A percentile compares a stretch with the other conserved stretches of the same genome.
Evolutionary conservation across 768 basidiomycete genomes (phyloP).

Genomic region (Phaffia tasmanica): DNA sequence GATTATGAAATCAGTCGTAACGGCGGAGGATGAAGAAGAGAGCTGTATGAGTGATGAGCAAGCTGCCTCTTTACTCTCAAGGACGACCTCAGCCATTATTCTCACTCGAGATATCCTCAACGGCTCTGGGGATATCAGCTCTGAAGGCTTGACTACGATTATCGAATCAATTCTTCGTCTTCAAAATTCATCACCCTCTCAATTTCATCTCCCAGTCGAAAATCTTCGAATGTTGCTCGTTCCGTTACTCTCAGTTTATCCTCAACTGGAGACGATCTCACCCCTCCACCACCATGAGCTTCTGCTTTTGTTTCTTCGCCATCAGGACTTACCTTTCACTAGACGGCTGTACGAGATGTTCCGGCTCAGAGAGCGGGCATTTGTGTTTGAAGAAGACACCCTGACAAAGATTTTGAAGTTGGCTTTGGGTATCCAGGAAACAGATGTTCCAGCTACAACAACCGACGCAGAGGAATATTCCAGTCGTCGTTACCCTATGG

Average conservation of each 20-base stretch:
- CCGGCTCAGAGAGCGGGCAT: slow-evolving; percentile 9
- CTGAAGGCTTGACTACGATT: neutral
- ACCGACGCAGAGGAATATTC: neutral
- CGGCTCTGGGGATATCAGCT: neutral
- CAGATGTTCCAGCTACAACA: neutral
- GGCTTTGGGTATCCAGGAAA: neutral
- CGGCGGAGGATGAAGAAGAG: neutral
- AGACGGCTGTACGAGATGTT: slow-evolving; percentile 12
- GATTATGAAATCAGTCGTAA: too few relatives aligned
- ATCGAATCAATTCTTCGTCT: neutral
- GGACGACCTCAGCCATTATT: slow-evolving; percentile 12
- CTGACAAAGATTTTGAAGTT: neutral
- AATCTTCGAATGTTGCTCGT: slow-evolving; percentile 7
- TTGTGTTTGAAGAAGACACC: slow-evolving; percentile 3
- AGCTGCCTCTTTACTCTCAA: neutral
- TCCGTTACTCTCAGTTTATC: slow-evolving; percentile 1
- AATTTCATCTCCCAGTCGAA: neutral
- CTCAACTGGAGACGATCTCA: neutral
- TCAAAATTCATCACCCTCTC: neutral
- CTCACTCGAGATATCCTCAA: neutral
- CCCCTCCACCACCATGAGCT: slow-evolving; percentile 9
- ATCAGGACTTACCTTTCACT: slow-evolving; percentile 7
- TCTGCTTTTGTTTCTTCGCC: slow-evolving; percentile 4
- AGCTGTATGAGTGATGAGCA: neutral
- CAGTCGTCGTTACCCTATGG: neutral